Evolutionary conservation across 2,329 filamentous ascomycete genomes (phyloP).

Genomic region (Colletotrichum sp.): DNA sequence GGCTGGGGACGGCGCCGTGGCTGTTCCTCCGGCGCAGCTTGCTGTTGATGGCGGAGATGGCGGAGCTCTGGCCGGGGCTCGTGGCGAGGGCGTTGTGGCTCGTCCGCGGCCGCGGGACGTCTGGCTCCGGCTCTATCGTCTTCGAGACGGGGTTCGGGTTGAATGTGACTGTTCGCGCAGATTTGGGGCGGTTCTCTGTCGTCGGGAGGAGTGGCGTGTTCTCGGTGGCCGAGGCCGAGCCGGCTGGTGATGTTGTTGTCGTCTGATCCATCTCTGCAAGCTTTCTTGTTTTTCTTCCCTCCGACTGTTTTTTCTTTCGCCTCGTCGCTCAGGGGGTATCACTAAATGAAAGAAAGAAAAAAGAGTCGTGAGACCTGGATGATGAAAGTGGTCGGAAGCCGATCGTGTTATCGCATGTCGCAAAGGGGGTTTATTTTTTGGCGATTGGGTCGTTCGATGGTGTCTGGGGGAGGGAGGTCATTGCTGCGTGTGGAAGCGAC

Average conservation of each 20-base stretch:
- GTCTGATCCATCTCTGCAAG: constrained; percentile 22
- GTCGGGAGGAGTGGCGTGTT: constrained; percentile 39
- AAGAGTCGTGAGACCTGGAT: background rate
- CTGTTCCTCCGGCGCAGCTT: constrained; percentile 88
- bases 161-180: constrained; percentile 75
- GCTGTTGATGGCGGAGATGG: constrained; percentile 82
- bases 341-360: background rate
- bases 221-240: constrained; percentile 29
- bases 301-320: background rate
- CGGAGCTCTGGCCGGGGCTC: constrained; percentile 44
- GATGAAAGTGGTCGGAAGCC: background rate
- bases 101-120: constrained; percentile 28
- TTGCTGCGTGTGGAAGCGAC: constrained; percentile 12
- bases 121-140: constrained; percentile 59
- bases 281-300: background rate
- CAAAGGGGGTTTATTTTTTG: background rate
- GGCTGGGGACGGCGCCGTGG: constrained; percentile 59
- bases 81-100: constrained; percentile 36
- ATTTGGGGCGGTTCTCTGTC: constrained; percentile 44
- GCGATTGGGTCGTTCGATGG: background rate
- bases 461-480: constrained; percentile 10
- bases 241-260: background rate
- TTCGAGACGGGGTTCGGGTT: constrained; percentile 71
- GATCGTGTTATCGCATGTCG: constrained; percentile 14
- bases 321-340: constrained; percentile 8